Evolutionary conservation across 371 early-diverging fungal genomes (phyloP), one percentile per base, ranked within the genome.

Genomic region (Chytridium lagenaria): DNA sequence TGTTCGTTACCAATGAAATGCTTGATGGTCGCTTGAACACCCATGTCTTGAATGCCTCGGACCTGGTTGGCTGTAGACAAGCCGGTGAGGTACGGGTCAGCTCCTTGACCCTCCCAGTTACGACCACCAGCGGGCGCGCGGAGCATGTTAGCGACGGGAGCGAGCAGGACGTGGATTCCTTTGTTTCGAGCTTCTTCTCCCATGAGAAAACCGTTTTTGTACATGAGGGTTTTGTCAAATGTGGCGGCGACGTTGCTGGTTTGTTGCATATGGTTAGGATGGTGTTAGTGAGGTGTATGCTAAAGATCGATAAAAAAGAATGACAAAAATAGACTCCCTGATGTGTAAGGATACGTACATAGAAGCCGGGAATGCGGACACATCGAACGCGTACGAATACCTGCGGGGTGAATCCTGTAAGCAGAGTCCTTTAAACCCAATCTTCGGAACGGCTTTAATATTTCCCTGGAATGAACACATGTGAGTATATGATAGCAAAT

Each of bases 361-460:
- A 30, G 83, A 84, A 16, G 86, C 72, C 1, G 87, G 85, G 71
- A 88, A 87, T 0, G 84, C 85, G 31, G 86, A 82, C 23, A 78
- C 79, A 40, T 78, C 75, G 49, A 71, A 67, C 0, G 80, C 78
- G 40, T 72, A 84, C 1, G 86, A 82, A 36, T 85, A 72, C 44
- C 89, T 89, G 1, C 83, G 66, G 23, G 88, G 89, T 2, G 83
- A 78, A 77, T 89, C 87, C 70, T 85, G 88, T 31, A 90, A 68
- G 75, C 90, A 90, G 7, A 88, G 74, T 19, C 86, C 88, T 37
- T 83, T 85, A 64, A 89, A 90, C 65, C 84, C 74, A 28, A 88
- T 85, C 30, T 77, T 69, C 1, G 67, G 69, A 16, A 78, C 69
- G 0, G 79, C 19, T 1, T 66, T 72, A 0, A 83, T 85, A 71